These are phyloP conservation scores for Globisporangium irregulare DNA, from an alignment of 352 stramenopile species.

Conservation along the genomic window DNA sequence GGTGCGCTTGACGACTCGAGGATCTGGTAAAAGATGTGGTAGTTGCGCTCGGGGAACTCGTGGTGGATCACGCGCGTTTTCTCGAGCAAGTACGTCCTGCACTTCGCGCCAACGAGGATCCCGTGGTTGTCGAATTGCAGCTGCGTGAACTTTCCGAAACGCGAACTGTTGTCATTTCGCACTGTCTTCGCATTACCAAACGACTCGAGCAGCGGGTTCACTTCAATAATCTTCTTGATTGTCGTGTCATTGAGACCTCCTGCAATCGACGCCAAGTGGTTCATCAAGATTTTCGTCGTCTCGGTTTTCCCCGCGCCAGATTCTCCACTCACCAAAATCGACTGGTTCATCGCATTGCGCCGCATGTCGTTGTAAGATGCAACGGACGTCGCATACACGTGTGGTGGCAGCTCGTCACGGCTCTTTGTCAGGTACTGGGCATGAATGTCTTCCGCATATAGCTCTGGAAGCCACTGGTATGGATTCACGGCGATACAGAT, in stretches of 20 bases:
- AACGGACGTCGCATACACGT: conserved; percentile 73
- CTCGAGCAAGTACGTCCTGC: conserved; percentile 96
- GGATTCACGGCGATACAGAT: conserved; percentile 98
- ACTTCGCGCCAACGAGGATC: conserved; percentile 88
- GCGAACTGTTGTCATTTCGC: conserved; percentile 95
- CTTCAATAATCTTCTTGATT: conserved; percentile 95
- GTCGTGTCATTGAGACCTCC: conserved; percentile 75
- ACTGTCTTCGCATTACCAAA: conserved; percentile 98
- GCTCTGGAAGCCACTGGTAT: conserved; percentile 89
- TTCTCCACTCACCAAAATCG: conserved; percentile 85
- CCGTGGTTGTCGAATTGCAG: conserved; percentile 57
- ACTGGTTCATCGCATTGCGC: conserved; percentile 65
- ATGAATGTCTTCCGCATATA: conserved; percentile 80
- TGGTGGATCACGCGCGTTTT: conserved; percentile 96
- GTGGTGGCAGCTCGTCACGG: conserved; percentile 55
- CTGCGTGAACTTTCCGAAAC: conserved; percentile 98
- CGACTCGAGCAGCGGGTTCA: conserved; percentile 97
- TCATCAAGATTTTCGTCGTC: conserved; percentile 89
- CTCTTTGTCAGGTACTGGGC: conserved; percentile 61
- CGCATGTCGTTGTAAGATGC: conserved; percentile 72
- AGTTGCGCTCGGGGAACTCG: conserved; percentile 92
- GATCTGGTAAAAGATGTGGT: conserved; percentile 97
- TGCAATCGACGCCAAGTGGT: conserved; percentile 74
- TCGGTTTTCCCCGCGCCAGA: conserved; percentile 87
- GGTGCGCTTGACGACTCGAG: conserved; percentile 9